Base-by-base conservation (phyloP, 2,329 filamentous ascomycete genomes). In the Aspergillus pseudonomiae region DNA sequence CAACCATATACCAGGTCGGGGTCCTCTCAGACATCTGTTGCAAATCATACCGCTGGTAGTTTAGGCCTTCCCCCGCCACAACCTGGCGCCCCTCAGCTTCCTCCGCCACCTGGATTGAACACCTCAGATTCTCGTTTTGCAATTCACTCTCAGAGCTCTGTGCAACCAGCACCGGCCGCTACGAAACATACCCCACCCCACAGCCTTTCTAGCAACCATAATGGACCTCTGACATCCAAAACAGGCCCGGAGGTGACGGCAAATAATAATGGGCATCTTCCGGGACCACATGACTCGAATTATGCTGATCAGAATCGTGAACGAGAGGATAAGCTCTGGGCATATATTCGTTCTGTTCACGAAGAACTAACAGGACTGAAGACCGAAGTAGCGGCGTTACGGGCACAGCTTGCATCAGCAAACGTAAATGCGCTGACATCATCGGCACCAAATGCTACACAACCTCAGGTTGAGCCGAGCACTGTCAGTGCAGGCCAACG, bases 91-190 rank as follows among this genome's bases (percentile, higher is more conserved):
- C 79, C 80, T 48, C 80, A 82, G 62, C 71, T 82, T 10, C 80
- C 80, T 41, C 80, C 78, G 7, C 76, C 80, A 26, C 79, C 79
- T 52, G 77, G 76, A 24, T 70, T 82, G 64, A 78, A 69, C 55
- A 77, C 80, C 11, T 74, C 80, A 3, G 80, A 82, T 66, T 66
- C 77, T 55, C 78, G 80, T 41, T 82, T 77, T 64, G 74, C 77
- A n/a, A 68, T 81, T 46, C 79, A 80, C 52, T 73, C 72, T 45
- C 78, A 78, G 70, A 70, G 70, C 14, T 67, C 77, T 3, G 75
- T 73, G 24, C 74, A 74, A 57, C 70, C 76, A 26, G 66, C 73
- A 9, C 70, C 76, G 16, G 68, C 69, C 28, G 67, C 77, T 28
- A 67, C 74, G 6, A 80, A 79, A 52, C 78, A 79, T 59, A 74